Base-by-base conservation (phyloP, 1,284 basidiomycete genomes). In the Clitocybe nebularis region DNA sequence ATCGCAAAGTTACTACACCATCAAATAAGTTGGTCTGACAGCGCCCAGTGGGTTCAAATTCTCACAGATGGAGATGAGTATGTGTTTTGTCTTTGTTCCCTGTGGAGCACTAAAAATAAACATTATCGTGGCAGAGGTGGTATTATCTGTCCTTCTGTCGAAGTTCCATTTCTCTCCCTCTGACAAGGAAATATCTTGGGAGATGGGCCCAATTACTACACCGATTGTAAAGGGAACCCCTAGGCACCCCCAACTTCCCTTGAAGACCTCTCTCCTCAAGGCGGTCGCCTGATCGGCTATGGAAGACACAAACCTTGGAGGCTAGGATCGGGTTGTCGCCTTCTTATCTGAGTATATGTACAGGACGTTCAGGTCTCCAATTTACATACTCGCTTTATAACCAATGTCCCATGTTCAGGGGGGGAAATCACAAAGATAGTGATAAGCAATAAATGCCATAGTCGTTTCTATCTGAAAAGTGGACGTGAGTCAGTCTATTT, bases 31-130 rank as follows among this genome's bases (percentile, higher is more conserved):
- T n/a, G n/a, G n/a, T n/a, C n/a, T n/a, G n/a, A n/a, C n/a, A n/a
- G n/a, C n/a, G n/a, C n/a, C n/a, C 23, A 60, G 55, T 16, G 60
- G 59, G 9, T 59, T 63, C 47, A 63, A 61, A 37, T 62, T 62
- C 42, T 58, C 61, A 0, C 59, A 60, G 36, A 45, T 62, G 5
- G 61, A 63, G 43, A 62, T 62, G 60, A 64, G 62, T 62, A 28
- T n/a, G 58, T 54, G 5, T 21, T 28, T 14, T 10, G 9, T 29
- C 22, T 23, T 38, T 19, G 17, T 5, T 14, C 13, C 24, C 11
- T 20, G 10, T 7, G 9, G 22, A 3, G 3, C 21, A 14, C 4
- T 29, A 11, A 17, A 7, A 2, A 20, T 29, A 16, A 21, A 24
- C 5, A 13, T 11, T 30, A 3, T 19, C 17, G 6, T 16, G 4